Evolutionary conservation across 306 rosid species (phyloP), one percentile per base, ranked within the genome.

Genomic region (Fragaria iinumae): DNA sequence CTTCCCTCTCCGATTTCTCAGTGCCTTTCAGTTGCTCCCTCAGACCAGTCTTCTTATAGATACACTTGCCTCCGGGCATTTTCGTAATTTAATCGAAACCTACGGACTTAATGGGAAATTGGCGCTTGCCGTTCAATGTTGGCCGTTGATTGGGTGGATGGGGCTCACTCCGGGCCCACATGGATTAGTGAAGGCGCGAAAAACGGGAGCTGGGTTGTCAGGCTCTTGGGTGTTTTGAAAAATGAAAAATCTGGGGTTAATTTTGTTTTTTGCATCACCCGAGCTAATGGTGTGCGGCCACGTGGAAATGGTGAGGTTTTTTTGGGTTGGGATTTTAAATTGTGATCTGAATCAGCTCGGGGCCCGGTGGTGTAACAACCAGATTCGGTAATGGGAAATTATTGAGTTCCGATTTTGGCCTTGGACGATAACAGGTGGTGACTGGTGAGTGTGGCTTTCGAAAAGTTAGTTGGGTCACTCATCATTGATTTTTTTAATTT

Each of bases 41-140:
- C 48, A 5, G 38, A 27, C 36, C 17, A 11, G 9, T 12, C 8
- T 0, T 2, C 44, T 74, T 74, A 74, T 74, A 74, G 69, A 9
- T 1, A 5, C 8, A 36, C 17, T 18, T 8, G n/a, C 11, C 20
- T 8, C 1, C 9, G 44, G 77, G 45, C 34, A 27, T 20, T 74
- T 45, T 44, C n/a, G 59, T 44, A 29, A 0, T 4, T 57, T 2
- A 0, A 3, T 3, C 0, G 1, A 65, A 34, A 1, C 6, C 2
- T 0, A 32, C 43, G 47, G 52, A 3, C 0, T 21, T 48, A 53
- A 0, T 6, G 8, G 36, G 50, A 2, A 21, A 72, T 64, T 6
- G 2, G 0, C 1, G 0, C 57, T 56, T 23, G 17, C 12, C 1
- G 1, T 9, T 1, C 5, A 25, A 25, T 27, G 0, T 0, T 5